Conservation (phyloP, 306 rosid species). For the Glycine tomentella region DNA sequence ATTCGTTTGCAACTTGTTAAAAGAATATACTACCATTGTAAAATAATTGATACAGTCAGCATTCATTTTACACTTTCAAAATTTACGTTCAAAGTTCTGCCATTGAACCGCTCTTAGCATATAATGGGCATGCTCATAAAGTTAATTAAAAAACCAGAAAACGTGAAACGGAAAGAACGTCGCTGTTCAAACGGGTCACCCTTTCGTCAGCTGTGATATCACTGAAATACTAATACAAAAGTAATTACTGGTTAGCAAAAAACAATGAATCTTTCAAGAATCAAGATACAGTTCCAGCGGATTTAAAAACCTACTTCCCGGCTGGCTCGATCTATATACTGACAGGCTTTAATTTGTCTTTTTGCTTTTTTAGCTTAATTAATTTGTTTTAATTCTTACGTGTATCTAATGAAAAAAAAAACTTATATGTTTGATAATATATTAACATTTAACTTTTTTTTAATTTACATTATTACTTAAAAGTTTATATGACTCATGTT, state of each 20-base stretch:
- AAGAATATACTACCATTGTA: not conserved
- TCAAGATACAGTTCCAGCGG: not conserved
- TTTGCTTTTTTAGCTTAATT: not conserved
- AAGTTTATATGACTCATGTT: too few species aligned
- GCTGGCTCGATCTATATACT: not conserved
- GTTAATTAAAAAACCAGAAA: not conserved
- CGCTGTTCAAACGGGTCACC: conserved; percentile 23
- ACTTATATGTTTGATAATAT: too few species aligned
- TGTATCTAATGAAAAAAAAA: too few species aligned
- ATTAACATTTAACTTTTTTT: too few species aligned
- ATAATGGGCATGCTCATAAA: not conserved
- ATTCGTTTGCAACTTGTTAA: not conserved
- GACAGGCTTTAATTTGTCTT: not conserved
- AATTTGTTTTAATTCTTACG: too few species aligned
- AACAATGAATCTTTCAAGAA: not conserved
- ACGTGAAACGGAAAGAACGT: not conserved
- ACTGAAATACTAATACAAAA: not conserved
- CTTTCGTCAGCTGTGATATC: conserved; percentile 27
- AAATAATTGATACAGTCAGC: not conserved
- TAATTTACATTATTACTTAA: too few species aligned
- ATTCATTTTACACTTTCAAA: not conserved
- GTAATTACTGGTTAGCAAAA: not conserved
- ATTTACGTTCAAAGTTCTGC: not conserved
- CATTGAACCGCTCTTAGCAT: not conserved
- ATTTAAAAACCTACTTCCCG: not conserved